Base-by-base conservation (phyloP, 257 asterid species). In the Solanum commersonii region DNA sequence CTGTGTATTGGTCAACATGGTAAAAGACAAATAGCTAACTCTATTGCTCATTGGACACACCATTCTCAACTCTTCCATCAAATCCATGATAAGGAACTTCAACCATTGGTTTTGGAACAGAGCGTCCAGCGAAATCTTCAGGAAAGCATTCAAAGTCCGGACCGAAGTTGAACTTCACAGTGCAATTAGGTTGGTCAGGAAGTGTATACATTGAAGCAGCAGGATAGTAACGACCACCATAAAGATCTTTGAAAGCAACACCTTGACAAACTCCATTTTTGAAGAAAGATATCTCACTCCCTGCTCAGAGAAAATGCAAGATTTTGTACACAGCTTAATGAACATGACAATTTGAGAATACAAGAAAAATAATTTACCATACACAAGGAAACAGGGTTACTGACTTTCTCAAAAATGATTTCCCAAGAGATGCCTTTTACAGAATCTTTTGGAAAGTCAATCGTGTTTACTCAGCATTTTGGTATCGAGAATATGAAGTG, bases 171-270 rank as follows among this genome's bases (percentile, higher is more conserved):
- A 96, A 97, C 92, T 92, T 94, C 84, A 97, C 98, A 63, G 91
- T 91, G 88, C 99, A 97, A 88, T 93, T 92, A 42, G 99, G 96
- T 88, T 96, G 98, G 91, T 95, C 93, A 1, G 99, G 99, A 87
- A 97, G 98, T 29, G 99, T 97, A 91, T 94, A 97, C 98, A 97
- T 95, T 44, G 99, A 97, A 87, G 99, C 99, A 34, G 99, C 99
- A 23, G 99, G 98, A 87, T 90, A 95, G 92, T 97, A 97, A 65
- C 95, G 96, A 70, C 98, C 99, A 86, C 99, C 99, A 46, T 87
- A 92, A 77, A 97, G 94, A 91, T 96, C 95, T 83, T 79, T 91
- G 90, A 94, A 97, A 87, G 99, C 99, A 89, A 95, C 94, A 46
- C 99, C 99, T 90, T 94, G 98, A 86, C 98, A 94, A 87, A 92